Conservation (phyloP, 2,329 filamentous ascomycete species). For the Fusarium gaditjirri region DNA sequence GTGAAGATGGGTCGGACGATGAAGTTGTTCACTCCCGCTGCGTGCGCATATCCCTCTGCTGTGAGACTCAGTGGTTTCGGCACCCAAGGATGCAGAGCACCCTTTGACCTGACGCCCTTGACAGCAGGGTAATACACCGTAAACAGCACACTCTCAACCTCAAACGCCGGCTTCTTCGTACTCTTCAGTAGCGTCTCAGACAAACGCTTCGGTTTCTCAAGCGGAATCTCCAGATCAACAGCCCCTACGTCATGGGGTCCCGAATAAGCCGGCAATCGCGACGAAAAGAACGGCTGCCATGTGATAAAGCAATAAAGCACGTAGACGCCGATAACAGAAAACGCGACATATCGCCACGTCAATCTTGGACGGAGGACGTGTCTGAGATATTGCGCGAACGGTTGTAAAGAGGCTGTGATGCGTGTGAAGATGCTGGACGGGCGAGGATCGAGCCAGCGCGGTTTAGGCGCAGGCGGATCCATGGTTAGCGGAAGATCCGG, state of each 20-base stretch:
- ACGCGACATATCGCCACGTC: constrained; percentile 50
- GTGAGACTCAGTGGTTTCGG: constrained; percentile 56
- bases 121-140: constrained; percentile 60
- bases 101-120: constrained; percentile 40
- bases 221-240: constrained; percentile 59
- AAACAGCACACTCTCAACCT: constrained; percentile 60
- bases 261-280: constrained; percentile 56
- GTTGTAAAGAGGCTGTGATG: constrained; percentile 19
- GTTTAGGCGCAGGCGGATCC: constrained; percentile 26
- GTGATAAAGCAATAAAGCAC: constrained; percentile 54
- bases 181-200: constrained; percentile 49
- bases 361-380: constrained; percentile 47
- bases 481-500: constrained; percentile 36
- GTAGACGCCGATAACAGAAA: constrained; percentile 47
- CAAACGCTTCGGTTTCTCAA: constrained; percentile 47
- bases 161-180: constrained; percentile 54
- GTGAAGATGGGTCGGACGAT: constrained; percentile 57
- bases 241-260: constrained; percentile 58
- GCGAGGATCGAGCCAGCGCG: constrained; percentile 39
- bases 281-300: constrained; percentile 56
- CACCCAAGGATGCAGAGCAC: constrained; percentile 56
- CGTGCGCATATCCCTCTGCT: constrained; percentile 58
- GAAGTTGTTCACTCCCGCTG: constrained; percentile 57
- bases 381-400: constrained; percentile 16
- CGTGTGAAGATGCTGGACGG: constrained; percentile 21